phyloP scores from a whole-genome alignment of 129 eudicot genomes.

The Saussurea involucrata region DNA sequence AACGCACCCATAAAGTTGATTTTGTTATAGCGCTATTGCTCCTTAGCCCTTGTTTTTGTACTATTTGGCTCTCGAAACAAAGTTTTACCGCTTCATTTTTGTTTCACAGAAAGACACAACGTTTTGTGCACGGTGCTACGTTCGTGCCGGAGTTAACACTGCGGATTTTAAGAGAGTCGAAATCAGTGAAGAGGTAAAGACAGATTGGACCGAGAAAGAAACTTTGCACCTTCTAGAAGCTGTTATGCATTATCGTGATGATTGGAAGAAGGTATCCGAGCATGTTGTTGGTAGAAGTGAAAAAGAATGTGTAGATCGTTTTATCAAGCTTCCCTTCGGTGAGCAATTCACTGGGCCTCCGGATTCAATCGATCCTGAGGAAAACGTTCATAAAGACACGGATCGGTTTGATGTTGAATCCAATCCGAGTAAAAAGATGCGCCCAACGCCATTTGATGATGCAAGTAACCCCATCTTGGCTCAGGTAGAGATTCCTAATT shows the following conservation, averaged over 20 bases:
- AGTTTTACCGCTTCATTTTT: background rate
- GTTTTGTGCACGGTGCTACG: conserved; percentile 90
- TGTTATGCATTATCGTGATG: conserved; percentile 84
- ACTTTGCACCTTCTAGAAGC: conserved; percentile 92
- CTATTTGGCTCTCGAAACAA: background rate
- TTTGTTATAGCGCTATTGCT: background rate
- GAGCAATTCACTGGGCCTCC: conserved; percentile 76
- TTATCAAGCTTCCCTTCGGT: conserved; percentile 88
- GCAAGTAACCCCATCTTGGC: conserved; percentile 98
- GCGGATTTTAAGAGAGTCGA: conserved; percentile 88
- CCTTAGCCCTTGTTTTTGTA: background rate
- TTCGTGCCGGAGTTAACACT: conserved; percentile 58
- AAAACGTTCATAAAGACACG: conserved; percentile 17
- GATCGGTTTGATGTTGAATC: conserved; percentile 24
- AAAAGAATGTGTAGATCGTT: conserved; percentile 82
- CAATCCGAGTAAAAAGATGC: conserved; percentile 51
- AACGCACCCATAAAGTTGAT: background rate
- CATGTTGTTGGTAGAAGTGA: conserved; percentile 83
- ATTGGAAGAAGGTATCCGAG: conserved; percentile 88
- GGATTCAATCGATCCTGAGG: conserved; percentile 55
- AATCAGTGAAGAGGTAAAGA: conserved; percentile 67
- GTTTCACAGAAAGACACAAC: conserved; percentile 63
- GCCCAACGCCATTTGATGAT: conserved; percentile 87
- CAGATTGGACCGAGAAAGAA: conserved; percentile 92
- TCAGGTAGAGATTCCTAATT: conserved; percentile 51